These are phyloP conservation scores for Hyaloraphidium curvatum DNA, from an alignment of 192 early-diverging fungal species.

Conservation along the genomic window DNA sequence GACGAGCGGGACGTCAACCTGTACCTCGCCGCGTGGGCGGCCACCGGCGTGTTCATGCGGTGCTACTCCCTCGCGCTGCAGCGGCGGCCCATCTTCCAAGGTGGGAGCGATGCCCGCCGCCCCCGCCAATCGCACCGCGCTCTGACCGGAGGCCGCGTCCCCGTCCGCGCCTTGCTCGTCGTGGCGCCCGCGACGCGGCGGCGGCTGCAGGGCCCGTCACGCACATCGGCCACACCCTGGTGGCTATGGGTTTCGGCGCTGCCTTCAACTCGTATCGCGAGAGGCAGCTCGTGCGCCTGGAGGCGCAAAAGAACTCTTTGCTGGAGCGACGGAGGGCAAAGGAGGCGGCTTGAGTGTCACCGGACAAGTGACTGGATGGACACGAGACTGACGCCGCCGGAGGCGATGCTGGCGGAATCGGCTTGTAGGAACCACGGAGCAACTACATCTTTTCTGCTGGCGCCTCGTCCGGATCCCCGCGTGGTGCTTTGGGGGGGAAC, in stretches of 20 bases:
- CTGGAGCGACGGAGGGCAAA: constrained; percentile 1
- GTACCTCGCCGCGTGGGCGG: not conserved
- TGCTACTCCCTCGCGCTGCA: not conserved
- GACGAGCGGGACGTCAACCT: not conserved
- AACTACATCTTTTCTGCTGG: too few species aligned
- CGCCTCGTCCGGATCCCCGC: too few species aligned
- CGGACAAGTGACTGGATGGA: too few species aligned
- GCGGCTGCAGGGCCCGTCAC: not conserved
- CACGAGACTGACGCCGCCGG: too few species aligned
- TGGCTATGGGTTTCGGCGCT: not conserved
- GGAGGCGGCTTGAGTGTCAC: not conserved
- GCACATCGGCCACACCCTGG: not conserved
- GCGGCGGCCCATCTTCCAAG: not conserved
- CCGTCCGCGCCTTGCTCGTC: not conserved
- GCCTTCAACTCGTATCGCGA: not conserved
- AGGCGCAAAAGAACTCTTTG: not conserved
- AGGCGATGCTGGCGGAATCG: too few species aligned
- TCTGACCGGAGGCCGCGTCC: not conserved
- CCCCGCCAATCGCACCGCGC: not conserved
- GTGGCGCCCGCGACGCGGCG: not conserved
- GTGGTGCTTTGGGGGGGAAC: too few species aligned
- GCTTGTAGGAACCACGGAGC: too few species aligned
- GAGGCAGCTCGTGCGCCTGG: not conserved
- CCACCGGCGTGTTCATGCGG: not conserved
- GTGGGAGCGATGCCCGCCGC: not conserved